These are phyloP conservation scores for Penicillium bialowiezense DNA, from an alignment of 495 filamentous ascomycete genomes.

Conservation along the genomic window DNA sequence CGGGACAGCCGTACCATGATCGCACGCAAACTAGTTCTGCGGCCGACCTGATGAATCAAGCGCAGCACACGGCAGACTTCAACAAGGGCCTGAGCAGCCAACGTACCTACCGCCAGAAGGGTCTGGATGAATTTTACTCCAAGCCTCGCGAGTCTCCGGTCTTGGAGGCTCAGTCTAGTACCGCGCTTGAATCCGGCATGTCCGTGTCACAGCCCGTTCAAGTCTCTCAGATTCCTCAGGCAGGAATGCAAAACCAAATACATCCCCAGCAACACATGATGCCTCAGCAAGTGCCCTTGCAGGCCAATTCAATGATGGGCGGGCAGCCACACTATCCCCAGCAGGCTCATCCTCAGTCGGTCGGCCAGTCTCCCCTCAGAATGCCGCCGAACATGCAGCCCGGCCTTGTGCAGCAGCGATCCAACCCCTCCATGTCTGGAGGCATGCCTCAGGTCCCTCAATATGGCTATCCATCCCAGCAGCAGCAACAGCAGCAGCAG, in stretches of 20 bases:
- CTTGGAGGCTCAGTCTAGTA: conserved; percentile 47
- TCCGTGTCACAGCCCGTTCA: conserved; percentile 47
- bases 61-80: conserved; percentile 82
- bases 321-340: conserved; percentile 33
- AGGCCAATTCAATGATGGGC: conserved; percentile 33
- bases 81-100: conserved; percentile 78
- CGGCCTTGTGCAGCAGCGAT: conserved; percentile 45
- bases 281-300: conserved; percentile 30
- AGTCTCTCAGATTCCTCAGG: conserved; percentile 37
- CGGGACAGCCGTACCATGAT: conserved; percentile 86
- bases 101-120: conserved; percentile 70
- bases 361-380: conserved; percentile 43
- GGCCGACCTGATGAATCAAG: conserved; percentile 83
- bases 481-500: conserved; percentile 43
- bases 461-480: conserved; percentile 47
- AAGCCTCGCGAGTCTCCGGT: conserved; percentile 71
- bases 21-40: conserved; percentile 74
- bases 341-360: conserved; percentile 38
- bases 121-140: conserved; percentile 72
- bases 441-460: conserved; percentile 37
- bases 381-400: conserved; percentile 43
- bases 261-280: conserved; percentile 37
- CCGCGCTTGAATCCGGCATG: conserved; percentile 47
- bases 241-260: conserved; percentile 36
- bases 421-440: conserved; percentile 39